Percentiles rank a stretch among this genome's conserved stretches.
phyloP scores from a whole-genome alignment of 108 stramenopile genomes.

The Chaetoceros tenuissimus region DNA sequence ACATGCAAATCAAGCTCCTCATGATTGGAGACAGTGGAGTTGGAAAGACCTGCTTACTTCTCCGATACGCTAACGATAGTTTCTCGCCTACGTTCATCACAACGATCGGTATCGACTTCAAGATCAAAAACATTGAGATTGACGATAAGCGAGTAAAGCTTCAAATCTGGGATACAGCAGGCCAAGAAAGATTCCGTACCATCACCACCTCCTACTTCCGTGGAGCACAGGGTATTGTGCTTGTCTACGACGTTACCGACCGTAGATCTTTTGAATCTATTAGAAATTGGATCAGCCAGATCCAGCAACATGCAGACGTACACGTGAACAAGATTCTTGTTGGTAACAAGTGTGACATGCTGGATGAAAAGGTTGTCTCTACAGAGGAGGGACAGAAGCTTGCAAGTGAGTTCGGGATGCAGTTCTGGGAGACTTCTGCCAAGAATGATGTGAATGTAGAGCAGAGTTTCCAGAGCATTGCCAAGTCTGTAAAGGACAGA shows the following conservation, averaged over 20 bases:
- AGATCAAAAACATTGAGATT: conserved; percentile 93
- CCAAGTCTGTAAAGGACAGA: conserved; percentile 75
- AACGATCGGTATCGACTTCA: conserved; percentile 98
- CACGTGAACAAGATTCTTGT: conserved; percentile 95
- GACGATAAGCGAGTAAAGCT: conserved; percentile 93
- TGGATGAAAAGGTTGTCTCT: conserved; percentile 87
- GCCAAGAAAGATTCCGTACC: conserved; percentile 91
- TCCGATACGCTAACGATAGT: conserved; percentile 98
- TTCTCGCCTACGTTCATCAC: conserved; percentile 97
- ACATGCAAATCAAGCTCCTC: conserved; percentile 98
- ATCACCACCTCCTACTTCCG: conserved; percentile 95
- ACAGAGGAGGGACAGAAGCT: conserved; percentile 90
- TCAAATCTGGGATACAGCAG: conserved; percentile 93
- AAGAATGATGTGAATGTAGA: conserved; percentile 93
- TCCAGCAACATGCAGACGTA: conserved; percentile 95
- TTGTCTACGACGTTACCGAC: conserved; percentile 99
- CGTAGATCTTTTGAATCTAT: conserved; percentile 95
- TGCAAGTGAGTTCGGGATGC: conserved; percentile 91
- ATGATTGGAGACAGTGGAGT: conserved; percentile 99
- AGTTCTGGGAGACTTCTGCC: conserved; percentile 96
- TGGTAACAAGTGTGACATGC: conserved; percentile 99
- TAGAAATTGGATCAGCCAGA: conserved; percentile 97
- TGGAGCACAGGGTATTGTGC: conserved; percentile 95
- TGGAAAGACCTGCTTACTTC: conserved; percentile 97
- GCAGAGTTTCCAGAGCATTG: conserved; percentile 77